These are phyloP conservation scores for Candida suzukii DNA, from an alignment of 805 yeast genomes.

Conservation along the genomic window DNA sequence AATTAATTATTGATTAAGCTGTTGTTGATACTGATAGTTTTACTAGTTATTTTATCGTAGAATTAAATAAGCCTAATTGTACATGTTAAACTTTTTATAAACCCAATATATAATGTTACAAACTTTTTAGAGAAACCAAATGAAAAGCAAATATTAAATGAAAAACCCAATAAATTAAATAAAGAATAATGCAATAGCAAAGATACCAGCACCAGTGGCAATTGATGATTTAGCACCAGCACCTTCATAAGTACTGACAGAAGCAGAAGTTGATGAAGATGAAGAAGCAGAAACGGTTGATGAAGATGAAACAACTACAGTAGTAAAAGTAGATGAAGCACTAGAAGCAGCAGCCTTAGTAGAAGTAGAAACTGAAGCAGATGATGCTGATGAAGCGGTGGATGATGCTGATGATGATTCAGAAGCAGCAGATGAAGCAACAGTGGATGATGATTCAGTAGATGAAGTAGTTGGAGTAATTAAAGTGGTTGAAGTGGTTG, in stretches of 20 bases:
- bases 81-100: too few species aligned
- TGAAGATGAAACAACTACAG: background rate
- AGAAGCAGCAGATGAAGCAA: too few species aligned
- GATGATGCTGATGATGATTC: constrained; percentile 4
- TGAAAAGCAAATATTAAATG: background rate
- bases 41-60: too few species aligned
- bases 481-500: constrained; percentile 11
- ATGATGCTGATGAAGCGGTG: constrained; percentile 6
- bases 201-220: constrained; percentile 1
- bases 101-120: too few species aligned
- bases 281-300: background rate
- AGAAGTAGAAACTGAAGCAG: constrained; percentile 4
- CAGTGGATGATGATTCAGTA: constrained; percentile 7
- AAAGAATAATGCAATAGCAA: background rate
- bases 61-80: too few species aligned
- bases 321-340: background rate
- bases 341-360: background rate
- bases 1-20: too few species aligned
- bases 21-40: too few species aligned
- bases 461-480: constrained; percentile 3
- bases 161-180: background rate
- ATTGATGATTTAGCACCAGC: background rate
- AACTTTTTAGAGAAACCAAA: background rate
- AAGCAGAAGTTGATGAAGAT: background rate
- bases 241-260: background rate